These are phyloP conservation scores for Thelonectria olida DNA, from an alignment of 2,329 filamentous ascomycete genomes.

Conservation along the genomic window DNA sequence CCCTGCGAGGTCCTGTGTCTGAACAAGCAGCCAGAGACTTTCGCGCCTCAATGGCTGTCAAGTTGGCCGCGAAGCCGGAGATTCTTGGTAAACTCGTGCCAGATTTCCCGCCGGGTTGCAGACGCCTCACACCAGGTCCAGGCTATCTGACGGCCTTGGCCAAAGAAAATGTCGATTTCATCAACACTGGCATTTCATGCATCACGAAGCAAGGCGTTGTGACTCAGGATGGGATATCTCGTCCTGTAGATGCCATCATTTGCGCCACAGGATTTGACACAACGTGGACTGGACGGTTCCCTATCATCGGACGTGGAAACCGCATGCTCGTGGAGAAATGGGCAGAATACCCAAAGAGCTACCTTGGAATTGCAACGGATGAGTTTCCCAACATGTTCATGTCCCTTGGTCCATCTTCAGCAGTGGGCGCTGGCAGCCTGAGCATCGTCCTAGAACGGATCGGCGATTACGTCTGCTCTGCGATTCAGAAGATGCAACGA, in stretches of 20 bases:
- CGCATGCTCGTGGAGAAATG: slow-evolving; percentile 50
- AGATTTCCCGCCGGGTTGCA: slow-evolving; percentile 3
- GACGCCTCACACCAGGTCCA: slow-evolving; percentile 2
- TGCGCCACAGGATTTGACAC: slow-evolving; percentile 13
- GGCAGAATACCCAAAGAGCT: slow-evolving; percentile 50
- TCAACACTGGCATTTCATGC: background rate
- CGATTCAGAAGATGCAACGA: slow-evolving; percentile 35
- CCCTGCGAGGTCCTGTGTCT: background rate
- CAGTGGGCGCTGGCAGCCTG: slow-evolving; percentile 57
- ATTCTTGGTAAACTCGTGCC: slow-evolving; percentile 1
- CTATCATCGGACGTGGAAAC: background rate
- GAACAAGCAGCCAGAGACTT: background rate
- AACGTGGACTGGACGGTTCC: background rate
- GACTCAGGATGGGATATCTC: background rate
- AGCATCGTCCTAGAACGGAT: slow-evolving; percentile 58
- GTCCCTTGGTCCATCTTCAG: slow-evolving; percentile 59
- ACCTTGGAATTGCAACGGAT: slow-evolving; percentile 56
- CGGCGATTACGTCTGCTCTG: slow-evolving; percentile 42
- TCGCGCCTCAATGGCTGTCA: slow-evolving; percentile 39
- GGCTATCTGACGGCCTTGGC: slow-evolving; percentile 4
- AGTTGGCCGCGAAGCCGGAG: background rate
- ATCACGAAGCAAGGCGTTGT: background rate
- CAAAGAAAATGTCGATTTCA: background rate
- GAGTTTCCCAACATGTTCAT: slow-evolving; percentile 60
- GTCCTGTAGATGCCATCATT: background rate